Evolutionary conservation across 345 rosid species (phyloP).

Genomic region (Chamaenerion angustifolium): DNA sequence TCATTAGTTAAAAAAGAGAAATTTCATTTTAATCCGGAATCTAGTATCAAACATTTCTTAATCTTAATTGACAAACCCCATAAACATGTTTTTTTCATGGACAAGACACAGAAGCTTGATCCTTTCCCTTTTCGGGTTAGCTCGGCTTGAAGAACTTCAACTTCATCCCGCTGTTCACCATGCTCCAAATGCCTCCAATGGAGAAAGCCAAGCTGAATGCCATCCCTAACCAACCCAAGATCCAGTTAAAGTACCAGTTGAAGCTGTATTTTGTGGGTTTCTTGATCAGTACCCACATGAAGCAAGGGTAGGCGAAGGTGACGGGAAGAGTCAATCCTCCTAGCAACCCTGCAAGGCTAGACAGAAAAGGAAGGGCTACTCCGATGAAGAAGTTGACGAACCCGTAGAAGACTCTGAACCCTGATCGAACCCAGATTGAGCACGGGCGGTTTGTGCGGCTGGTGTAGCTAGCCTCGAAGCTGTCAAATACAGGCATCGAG

Average conservation of each 20-base stretch:
- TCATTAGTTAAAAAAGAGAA: too few relatives aligned
- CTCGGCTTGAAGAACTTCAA: conserved; percentile 81
- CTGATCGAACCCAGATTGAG: conserved; percentile 88
- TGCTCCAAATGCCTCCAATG: conserved; percentile 86
- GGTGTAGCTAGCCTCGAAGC: conserved; percentile 90
- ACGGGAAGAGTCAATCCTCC: conserved; percentile 94
- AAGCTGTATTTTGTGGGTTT: conserved; percentile 74
- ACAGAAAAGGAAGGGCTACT: conserved; percentile 79
- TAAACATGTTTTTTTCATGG: too few relatives aligned
- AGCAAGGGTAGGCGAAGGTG: conserved; percentile 95
- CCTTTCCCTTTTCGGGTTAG: too few relatives aligned
- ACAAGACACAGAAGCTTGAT: too few relatives aligned
- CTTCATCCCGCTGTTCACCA: conserved; percentile 76
- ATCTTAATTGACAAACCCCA: too few relatives aligned
- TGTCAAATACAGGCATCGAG: conserved; percentile 92
- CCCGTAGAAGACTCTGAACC: conserved; percentile 80
- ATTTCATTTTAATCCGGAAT: too few relatives aligned
- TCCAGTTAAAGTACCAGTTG: conserved; percentile 93
- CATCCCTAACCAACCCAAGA: conserved; percentile 81
- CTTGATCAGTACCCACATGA: conserved; percentile 93
- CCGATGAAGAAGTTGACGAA: conserved; percentile 81
- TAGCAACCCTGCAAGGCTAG: conserved; percentile 78
- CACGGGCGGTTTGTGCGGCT: conserved; percentile 85
- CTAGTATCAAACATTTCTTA: too few relatives aligned
- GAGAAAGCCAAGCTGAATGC: conserved; percentile 88